Conservation (phyloP, 2,329 filamentous ascomycete species). For the Penicillium sp. region DNA sequence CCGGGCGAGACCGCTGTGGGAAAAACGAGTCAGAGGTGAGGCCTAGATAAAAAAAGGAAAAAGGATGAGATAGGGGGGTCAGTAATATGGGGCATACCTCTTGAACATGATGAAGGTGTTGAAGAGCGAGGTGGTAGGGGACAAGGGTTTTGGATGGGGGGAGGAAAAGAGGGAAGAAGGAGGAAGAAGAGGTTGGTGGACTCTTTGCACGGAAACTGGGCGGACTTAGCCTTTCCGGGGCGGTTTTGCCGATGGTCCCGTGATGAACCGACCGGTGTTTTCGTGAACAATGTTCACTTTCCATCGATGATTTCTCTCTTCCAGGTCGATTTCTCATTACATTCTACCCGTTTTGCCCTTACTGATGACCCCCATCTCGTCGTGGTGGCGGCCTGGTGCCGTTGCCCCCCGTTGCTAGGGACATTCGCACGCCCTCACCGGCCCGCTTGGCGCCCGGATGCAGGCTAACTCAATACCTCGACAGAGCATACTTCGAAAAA, state of each 20-base stretch:
- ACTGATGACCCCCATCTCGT: slow-evolving; percentile 1
- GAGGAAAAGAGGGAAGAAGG: slow-evolving; percentile 32
- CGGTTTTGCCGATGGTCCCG: slow-evolving; percentile 45
- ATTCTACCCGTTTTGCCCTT: background rate
- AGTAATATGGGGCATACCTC: slow-evolving; percentile 48
- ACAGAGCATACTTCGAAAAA: slow-evolving; percentile 1
- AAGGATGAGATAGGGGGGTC: slow-evolving; percentile 17
- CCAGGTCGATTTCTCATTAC: too few species aligned
- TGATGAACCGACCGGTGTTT: slow-evolving; percentile 36
- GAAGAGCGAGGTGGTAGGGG: slow-evolving; percentile 38
- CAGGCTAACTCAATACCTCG: slow-evolving; percentile 8
- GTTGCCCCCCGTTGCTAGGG: slow-evolving; percentile 13
- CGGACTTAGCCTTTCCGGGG: slow-evolving; percentile 42
- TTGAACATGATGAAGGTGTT: slow-evolving; percentile 60
- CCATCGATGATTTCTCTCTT: background rate
- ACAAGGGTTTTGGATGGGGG: slow-evolving; percentile 23
- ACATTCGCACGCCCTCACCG: slow-evolving; percentile 20
- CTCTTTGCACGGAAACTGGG: slow-evolving; percentile 29
- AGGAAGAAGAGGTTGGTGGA: slow-evolving; percentile 36
- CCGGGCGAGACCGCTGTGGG: slow-evolving; percentile 62
- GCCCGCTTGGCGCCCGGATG: slow-evolving; percentile 24
- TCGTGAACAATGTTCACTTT: background rate
- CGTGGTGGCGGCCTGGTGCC: slow-evolving; percentile 2
- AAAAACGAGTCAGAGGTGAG: slow-evolving; percentile 24
- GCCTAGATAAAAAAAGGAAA: slow-evolving; percentile 26